Evolutionary conservation across 371 early-diverging fungal species (phyloP).

Genomic region (Haplosporangium sp.): DNA sequence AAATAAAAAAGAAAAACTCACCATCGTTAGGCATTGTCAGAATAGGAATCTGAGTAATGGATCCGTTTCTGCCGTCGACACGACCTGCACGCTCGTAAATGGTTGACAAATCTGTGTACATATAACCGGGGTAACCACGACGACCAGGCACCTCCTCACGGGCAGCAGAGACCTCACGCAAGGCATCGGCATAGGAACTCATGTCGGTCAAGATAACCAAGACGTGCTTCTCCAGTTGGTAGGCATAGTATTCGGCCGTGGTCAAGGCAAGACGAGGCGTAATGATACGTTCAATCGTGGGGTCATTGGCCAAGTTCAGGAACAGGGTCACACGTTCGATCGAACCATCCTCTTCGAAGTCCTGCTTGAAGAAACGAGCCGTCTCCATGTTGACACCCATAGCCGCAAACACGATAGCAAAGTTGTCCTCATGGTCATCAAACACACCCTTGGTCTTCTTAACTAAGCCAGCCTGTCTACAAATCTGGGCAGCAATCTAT

Average conservation of each 20-base stretch:
- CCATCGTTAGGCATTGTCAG: conserved; percentile 99
- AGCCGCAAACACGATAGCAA: conserved; percentile 99
- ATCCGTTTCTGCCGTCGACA: conserved; percentile 99
- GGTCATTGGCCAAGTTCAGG: conserved; percentile 99
- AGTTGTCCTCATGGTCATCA: conserved; percentile 99
- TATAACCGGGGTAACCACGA: conserved; percentile 99
- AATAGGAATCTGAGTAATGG: conserved; percentile 99
- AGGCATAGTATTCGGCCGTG: conserved; percentile 99
- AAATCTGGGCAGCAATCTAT: conserved; percentile 99
- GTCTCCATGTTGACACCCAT: conserved; percentile 99
- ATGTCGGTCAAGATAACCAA: conserved; percentile 99
- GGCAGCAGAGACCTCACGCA: conserved; percentile 99
- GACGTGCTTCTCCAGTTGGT: conserved; percentile 99
- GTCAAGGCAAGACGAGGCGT: conserved; percentile 99
- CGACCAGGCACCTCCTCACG: conserved; percentile 99
- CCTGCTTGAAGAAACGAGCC: conserved; percentile 99
- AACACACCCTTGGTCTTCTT: conserved; percentile 96
- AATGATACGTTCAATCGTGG: conserved; percentile 99
- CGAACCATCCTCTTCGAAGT: conserved; percentile 99
- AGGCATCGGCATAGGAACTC: conserved; percentile 99
- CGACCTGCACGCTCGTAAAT: conserved; percentile 99
- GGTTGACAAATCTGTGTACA: conserved; percentile 99
- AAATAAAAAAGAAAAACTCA: neutral
- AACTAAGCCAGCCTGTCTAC: conserved; percentile 99
- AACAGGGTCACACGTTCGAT: conserved; percentile 99